Conservation (phyloP, 305 asterid species). For the Salvia sclarea region DNA sequence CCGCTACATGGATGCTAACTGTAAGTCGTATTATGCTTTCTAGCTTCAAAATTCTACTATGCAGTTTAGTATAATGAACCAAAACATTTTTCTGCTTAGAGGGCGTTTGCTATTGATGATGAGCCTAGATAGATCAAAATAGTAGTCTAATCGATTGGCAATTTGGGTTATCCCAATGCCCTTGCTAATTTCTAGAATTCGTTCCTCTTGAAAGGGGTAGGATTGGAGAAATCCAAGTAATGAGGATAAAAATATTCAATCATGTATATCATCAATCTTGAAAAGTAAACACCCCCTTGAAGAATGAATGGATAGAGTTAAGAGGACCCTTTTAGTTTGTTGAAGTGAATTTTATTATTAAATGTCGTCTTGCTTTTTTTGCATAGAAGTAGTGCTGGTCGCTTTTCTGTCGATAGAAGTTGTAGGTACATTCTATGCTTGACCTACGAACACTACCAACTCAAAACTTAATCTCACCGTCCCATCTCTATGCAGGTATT, state of each 20-base stretch:
- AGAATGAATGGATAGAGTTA: neutral
- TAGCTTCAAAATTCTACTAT: neutral
- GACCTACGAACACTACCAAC: neutral
- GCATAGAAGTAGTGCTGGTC: neutral
- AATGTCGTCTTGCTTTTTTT: neutral
- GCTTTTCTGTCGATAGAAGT: neutral
- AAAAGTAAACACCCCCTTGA: too few relatives aligned
- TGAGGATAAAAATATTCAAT: too few relatives aligned
- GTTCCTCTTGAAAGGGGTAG: too few relatives aligned
- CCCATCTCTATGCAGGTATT: constrained; percentile 58
- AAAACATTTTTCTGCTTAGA: neutral
- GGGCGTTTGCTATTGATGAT: too few relatives aligned
- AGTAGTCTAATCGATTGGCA: too few relatives aligned
- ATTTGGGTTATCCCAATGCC: too few relatives aligned
- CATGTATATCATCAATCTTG: too few relatives aligned
- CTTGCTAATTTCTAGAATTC: too few relatives aligned
- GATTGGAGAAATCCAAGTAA: too few relatives aligned
- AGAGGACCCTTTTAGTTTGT: neutral
- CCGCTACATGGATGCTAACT: constrained; percentile 87
- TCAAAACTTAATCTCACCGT: neutral
- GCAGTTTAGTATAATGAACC: neutral
- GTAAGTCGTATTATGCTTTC: constrained; percentile 48
- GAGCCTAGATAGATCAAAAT: too few relatives aligned
- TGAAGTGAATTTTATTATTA: too few relatives aligned
- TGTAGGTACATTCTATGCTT: neutral